Conservation (phyloP, 768 basidiomycete genomes). For the Pleurotus platypus region DNA sequence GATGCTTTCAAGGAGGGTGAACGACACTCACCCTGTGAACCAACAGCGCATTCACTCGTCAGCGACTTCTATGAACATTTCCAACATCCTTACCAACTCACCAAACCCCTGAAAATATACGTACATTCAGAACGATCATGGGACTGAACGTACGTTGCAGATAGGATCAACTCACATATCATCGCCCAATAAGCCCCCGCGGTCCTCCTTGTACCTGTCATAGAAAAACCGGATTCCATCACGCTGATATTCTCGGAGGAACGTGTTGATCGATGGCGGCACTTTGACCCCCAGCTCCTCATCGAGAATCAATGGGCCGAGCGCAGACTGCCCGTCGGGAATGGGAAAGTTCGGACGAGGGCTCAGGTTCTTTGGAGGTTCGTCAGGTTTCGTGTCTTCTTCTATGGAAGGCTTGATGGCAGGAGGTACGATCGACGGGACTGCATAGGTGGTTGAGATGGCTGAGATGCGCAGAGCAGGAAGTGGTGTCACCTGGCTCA, state of each 20-base stretch:
- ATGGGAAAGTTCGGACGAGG: conserved; percentile 57
- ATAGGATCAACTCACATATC: conserved; percentile 79
- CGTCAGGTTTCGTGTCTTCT: conserved; percentile 27
- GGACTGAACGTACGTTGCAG: neutral
- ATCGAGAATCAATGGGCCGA: conserved; percentile 52
- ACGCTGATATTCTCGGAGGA: conserved; percentile 87
- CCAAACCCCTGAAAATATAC: neutral
- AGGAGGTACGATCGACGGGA: neutral
- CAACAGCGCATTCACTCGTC: neutral
- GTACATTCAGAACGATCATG: neutral
- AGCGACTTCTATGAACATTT: conserved; percentile 13
- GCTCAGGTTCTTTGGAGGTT: conserved; percentile 28
- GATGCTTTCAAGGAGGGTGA: neutral
- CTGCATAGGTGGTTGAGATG: neutral
- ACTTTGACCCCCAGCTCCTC: conserved; percentile 40
- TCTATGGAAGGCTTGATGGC: neutral
- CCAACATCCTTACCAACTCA: conserved; percentile 18
- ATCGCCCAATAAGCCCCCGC: conserved; percentile 87
- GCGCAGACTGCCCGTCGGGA: conserved; percentile 33
- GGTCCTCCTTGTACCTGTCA: conserved; percentile 57
- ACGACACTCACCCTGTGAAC: neutral
- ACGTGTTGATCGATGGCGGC: conserved; percentile 74
- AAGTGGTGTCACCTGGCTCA: neutral
- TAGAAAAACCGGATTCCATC: conserved; percentile 85
- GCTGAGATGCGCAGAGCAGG: neutral